Evolutionary conservation across 441 rosid species (phyloP).

Genomic region (Gossypium gossypioides): DNA sequence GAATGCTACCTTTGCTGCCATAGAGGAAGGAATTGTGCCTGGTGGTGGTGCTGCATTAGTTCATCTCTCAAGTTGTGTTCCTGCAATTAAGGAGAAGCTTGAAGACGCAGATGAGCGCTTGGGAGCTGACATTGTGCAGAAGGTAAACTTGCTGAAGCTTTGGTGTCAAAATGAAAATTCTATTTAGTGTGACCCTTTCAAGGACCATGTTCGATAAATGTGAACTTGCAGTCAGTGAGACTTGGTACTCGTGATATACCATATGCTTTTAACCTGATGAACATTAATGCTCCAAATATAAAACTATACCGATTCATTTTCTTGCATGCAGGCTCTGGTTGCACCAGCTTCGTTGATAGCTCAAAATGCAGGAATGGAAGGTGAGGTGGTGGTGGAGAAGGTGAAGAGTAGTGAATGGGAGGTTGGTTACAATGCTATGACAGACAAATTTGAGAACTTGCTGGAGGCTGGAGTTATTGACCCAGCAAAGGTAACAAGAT

Average conservation of each 20-base stretch:
- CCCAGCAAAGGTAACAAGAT: constrained; percentile 90
- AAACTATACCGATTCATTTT: neutral
- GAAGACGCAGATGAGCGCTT: constrained; percentile 67
- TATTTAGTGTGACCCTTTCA: neutral
- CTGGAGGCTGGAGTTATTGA: constrained; percentile 83
- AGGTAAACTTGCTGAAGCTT: constrained; percentile 34
- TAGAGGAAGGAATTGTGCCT: constrained; percentile 92
- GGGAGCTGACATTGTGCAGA: constrained; percentile 88
- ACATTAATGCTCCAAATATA: neutral
- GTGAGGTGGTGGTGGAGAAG: constrained; percentile 88
- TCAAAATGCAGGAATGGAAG: constrained; percentile 86
- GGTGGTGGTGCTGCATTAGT: constrained; percentile 91
- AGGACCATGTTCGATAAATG: neutral
- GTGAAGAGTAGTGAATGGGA: constrained; percentile 67
- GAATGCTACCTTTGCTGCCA: constrained; percentile 92
- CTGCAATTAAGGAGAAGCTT: constrained; percentile 60
- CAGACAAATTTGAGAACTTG: constrained; percentile 74
- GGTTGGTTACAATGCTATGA: constrained; percentile 84
- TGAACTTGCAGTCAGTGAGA: neutral
- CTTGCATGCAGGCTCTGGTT: constrained; percentile 46
- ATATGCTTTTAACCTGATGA: neutral
- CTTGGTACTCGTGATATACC: neutral
- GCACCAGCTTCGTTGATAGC: constrained; percentile 85
- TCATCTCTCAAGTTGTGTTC: constrained; percentile 58
- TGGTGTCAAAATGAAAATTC: neutral